Evolutionary conservation across 208 protist species (phyloP), one percentile per base, ranked within the genome.

Genomic region (Jaenimonas drosophilae): DNA sequence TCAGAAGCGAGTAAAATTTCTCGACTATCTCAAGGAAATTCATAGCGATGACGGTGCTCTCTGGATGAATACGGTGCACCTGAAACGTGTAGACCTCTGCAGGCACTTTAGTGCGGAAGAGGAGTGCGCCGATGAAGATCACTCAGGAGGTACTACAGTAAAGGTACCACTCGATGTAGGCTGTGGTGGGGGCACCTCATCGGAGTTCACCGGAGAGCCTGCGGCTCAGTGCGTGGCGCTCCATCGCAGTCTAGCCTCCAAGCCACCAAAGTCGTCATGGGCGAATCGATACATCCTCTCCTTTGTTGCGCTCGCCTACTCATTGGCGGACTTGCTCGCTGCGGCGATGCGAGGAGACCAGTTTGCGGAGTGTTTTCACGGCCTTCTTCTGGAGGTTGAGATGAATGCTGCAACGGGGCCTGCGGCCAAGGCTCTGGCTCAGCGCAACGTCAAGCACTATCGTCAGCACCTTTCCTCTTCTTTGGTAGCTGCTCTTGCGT

Each of bases 11-110:
- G 70, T 82, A 7, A 61, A 70, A 26, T 78, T 64, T 26, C 59
- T 85, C 2, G 67, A 90, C 54, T 90, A 86, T 42, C 38, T 90
- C 36, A 57, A 59, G 21, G 55, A 72, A 17, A 23, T 90, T 6
- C 73, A 83, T 62, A 76, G 47, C 25, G 57, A 60, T 12, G 64
- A 71, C 37, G 81, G 72, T 5, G 57, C 55, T 14, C 57, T 90
- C 33, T 90, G 81, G 76, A 90, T 90, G 81, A 82, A 77, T 23
- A 73, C 62, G 0, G 54, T 87, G 3, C 66, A 62, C 11, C 57
- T 87, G 4, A 61, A 74, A 31, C 39, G 48, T 17, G 5, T 27
- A 23, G 54, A 54, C 59, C 47, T 57, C 40, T 32, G 51, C 59
- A 11, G 23, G 14, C 37, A 42, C 19, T 64, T 60, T 38, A 4